Percentiles rank a stretch among this genome's conserved stretches.
Evolutionary conservation across 2,329 filamentous ascomycete species (phyloP).

Genomic region (Alternaria hordeiaustralica): DNA sequence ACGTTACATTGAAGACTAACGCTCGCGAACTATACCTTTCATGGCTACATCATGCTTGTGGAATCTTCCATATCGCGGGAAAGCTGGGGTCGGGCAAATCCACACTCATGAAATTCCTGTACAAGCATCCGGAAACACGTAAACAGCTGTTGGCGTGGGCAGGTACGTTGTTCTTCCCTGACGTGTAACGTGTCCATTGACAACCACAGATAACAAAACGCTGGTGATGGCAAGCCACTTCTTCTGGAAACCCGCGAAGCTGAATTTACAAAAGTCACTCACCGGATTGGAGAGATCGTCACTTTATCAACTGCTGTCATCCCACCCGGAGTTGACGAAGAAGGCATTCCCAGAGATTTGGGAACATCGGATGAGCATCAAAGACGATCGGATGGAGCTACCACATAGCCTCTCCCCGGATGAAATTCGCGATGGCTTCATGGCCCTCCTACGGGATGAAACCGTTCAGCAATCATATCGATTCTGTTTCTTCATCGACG

Average conservation of each 20-base stretch:
- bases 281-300: too few relatives aligned
- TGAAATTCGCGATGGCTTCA: not conserved
- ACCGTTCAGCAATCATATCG: not conserved
- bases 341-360: too few relatives aligned
- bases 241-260: not conserved
- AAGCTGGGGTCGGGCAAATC: not conserved
- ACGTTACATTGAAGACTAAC: not conserved
- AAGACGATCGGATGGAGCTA: not conserved
- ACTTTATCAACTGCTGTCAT: too few relatives aligned
- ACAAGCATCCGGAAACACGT: not conserved
- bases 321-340: too few relatives aligned
- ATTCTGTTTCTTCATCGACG: not conserved
- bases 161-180: not conserved
- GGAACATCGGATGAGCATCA: not conserved
- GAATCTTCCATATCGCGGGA: not conserved
- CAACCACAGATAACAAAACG: too few relatives aligned
- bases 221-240: not conserved
- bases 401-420: not conserved
- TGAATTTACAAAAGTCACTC: not conserved
- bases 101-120: not conserved
- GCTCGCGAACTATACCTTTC: not conserved
- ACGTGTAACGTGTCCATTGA: too few relatives aligned
- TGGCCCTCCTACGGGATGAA: not conserved
- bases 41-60: not conserved
- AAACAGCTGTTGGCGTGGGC: not conserved